Base-by-base conservation (phyloP, 495 filamentous ascomycete genomes). In the Delitschia confertaspora region DNA sequence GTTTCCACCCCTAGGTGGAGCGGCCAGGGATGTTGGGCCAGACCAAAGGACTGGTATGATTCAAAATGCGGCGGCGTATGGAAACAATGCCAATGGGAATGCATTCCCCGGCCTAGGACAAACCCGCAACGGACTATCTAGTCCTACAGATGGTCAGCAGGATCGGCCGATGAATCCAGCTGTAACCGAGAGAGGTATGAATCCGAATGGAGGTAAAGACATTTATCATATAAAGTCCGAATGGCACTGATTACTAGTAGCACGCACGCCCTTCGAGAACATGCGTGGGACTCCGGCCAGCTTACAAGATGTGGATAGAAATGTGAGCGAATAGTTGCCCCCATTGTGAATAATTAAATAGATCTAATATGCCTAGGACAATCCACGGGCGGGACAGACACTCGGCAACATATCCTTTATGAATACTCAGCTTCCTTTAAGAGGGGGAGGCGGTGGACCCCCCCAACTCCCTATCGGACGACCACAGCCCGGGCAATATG, bases 1-100 rank as follows among this genome's bases (percentile, higher is more conserved):
- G 7, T 93, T 93, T 40, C 88, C 88, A 31, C 82, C 88, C 8
- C 65, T 91, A 38, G 81, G 83, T 36, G 76, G 84, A 43, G 79
- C 76, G 42, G 69, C 71, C 18, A 78, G 79, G 20, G 85, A 91
- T 10, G 69, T 82, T 44, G 76, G 73, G 20, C 80, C 81, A 47
- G 83, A 85, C 47, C 74, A 78, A 26, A 67, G 70, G 38, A 71
- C 67, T 3, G 75, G 67, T 50, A 53, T 86, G 59, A 76, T 82
- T 64, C 80, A 80, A 48, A 72, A 68, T 56, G 65, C 81, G 24
- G 65, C 81, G 27, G 76, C 71, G 1, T 84, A 85, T 58, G 77
- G 77, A 20, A 65, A 24, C 6, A 47, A 65, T 41, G 60, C 63
- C 18, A 65, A 64, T 54, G 64, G 68, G 30, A 61, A 69, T 55